These are phyloP conservation scores for Haplosporangium sp. DNA, from an alignment of 371 early-diverging fungal species.

Conservation along the genomic window DNA sequence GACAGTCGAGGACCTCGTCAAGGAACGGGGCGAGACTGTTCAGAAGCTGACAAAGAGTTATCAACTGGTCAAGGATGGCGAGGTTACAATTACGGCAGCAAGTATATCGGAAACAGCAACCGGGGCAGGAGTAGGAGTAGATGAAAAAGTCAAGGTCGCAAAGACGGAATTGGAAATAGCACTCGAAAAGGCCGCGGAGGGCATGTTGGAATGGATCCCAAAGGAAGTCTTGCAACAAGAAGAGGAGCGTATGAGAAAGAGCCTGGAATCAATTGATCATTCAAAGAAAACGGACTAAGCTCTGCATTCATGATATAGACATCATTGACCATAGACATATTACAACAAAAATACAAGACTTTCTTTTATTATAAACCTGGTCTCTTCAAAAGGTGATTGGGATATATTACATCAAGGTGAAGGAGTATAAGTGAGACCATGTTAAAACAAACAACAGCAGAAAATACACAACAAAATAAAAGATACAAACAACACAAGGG, in stretches of 20 bases:
- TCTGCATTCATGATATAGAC: too few relatives aligned
- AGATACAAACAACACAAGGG: neutral
- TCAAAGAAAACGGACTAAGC: slow-evolving; percentile 11
- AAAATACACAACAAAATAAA: neutral
- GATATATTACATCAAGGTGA: too few relatives aligned
- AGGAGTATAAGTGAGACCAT: too few relatives aligned
- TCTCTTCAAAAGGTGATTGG: too few relatives aligned
- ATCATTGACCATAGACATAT: neutral
- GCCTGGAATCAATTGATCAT: slow-evolving; percentile 21
- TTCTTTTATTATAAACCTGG: neutral
- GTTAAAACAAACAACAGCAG: neutral
- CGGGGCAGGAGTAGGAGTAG: neutral
- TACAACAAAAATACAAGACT: neutral
- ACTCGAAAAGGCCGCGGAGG: slow-evolving; percentile 46
- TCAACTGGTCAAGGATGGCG: slow-evolving; percentile 43
- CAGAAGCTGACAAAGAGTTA: slow-evolving; percentile 24
- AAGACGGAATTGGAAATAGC: slow-evolving; percentile 41
- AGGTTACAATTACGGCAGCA: neutral
- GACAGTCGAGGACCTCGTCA: slow-evolving; percentile 87
- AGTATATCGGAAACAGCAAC: neutral
- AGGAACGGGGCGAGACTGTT: slow-evolving; percentile 84
- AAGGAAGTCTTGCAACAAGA: slow-evolving; percentile 54
- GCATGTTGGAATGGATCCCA: slow-evolving; percentile 62
- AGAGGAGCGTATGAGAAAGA: slow-evolving; percentile 35
- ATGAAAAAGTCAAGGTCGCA: slow-evolving; percentile 14